Base-by-base conservation (phyloP, 225 moss, liverwort and hornwort genomes). In the Physcomitrium patens region DNA sequence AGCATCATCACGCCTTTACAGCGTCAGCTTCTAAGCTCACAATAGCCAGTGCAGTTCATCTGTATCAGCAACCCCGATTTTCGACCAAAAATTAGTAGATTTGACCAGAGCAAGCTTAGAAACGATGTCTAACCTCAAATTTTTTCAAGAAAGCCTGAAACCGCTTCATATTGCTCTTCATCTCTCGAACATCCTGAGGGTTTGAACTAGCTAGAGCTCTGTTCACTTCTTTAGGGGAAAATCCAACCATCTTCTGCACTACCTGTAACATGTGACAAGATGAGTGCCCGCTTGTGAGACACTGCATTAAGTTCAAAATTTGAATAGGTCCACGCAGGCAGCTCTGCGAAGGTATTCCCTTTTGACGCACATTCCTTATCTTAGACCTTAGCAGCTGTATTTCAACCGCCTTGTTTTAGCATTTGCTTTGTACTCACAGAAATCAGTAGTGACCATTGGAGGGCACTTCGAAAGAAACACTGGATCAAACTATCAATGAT, bases 111-210 rank as follows among this genome's bases (percentile, higher is more conserved):
- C 28, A 52, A 41, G 42, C 46, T 68, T 24, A 60, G 46, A 28
- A 71, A 65, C 23, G 67, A 55, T 31, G 23, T 19, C 79, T 59
- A 65, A 94, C 96, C 93, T 99, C 97, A 79, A 89, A 99, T 68
- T 79, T 85, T 69, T 87, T 87, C 46, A 99, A 84, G 69, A 95
- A 88, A 55, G 79, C 76, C 60, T 99, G 91, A 50, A 99, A 95
- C 12, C 75, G 81, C 64, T 81, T 87, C 97, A 92, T 84, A 19
- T 78, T 80, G 37, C 77, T 79, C 73, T 77, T 86, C 90, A 91
- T 90, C 72, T 89, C 84, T 72, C 82, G 77, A 41, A 70, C 60
- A 60, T 88, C 85, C 47, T 69, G 81, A 65, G 65, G 66, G 37
- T 73, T 75, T 67, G 86, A 79, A 72, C 86, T 74, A 27, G 80